phyloP scores from a whole-genome alignment of 139 green algal genomes.

The Auxenochlorella pyrenoidosa region DNA sequence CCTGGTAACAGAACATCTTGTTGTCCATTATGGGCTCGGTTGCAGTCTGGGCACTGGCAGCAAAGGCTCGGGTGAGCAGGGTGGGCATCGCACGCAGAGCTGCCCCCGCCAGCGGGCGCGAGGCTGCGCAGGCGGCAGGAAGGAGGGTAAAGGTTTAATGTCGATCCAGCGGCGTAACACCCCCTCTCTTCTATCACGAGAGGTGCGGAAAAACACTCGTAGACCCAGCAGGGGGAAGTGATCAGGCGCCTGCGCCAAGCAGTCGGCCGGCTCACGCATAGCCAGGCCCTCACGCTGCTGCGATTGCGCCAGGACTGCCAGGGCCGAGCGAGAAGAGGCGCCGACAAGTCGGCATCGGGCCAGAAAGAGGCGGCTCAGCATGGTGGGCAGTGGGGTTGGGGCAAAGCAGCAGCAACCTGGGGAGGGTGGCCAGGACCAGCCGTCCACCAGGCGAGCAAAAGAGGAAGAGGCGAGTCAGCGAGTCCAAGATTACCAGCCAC shows the following conservation, averaged over 20 bases:
- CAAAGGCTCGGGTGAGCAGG: neutral
- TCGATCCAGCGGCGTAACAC: too few relatives aligned
- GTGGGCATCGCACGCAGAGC: neutral
- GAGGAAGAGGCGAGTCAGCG: neutral
- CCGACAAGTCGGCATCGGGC: neutral
- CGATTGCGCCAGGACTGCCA: neutral
- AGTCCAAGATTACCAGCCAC: too few relatives aligned
- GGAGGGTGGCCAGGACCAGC: too few relatives aligned
- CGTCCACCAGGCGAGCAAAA: neutral
- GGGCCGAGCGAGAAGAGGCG: neutral
- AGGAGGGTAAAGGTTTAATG: neutral
- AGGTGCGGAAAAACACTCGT: too few relatives aligned
- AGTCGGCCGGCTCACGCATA: too few relatives aligned
- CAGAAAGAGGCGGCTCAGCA: neutral
- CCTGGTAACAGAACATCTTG: conserved; percentile 10
- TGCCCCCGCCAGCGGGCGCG: neutral
- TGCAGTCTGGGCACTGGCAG: neutral
- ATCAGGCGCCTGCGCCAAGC: too few relatives aligned
- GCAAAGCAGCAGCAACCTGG: too few relatives aligned
- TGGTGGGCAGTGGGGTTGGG: neutral
- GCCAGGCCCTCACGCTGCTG: neutral
- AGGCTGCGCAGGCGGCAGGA: neutral
- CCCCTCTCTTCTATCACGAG: too few relatives aligned
- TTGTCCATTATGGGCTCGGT: neutral
- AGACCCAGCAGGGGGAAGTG: too few relatives aligned